phyloP scores from a whole-genome alignment of 345 rosid species.

The Triadica sebifera region DNA sequence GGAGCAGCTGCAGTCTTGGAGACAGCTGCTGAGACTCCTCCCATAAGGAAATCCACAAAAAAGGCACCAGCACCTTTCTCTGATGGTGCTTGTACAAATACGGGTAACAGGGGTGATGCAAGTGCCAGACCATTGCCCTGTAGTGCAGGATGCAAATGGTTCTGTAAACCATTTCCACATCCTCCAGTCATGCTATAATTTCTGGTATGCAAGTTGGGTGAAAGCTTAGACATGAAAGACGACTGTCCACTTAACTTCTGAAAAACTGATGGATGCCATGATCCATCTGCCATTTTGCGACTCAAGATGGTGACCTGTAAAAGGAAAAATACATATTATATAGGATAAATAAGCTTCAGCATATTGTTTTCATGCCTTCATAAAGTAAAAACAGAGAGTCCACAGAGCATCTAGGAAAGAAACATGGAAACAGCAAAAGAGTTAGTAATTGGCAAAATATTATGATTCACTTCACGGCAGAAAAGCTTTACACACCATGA shows the following conservation, averaged over 20 bases:
- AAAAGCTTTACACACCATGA: too few relatives aligned
- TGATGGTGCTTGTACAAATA: conserved; percentile 28
- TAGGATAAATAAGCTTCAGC: not conserved
- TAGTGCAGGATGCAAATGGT: conserved; percentile 4
- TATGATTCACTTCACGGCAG: too few relatives aligned
- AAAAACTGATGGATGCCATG: conserved; percentile 48
- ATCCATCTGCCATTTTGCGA: conserved; percentile 59
- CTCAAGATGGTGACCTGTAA: conserved; percentile 23
- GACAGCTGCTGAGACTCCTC: conserved; percentile 32
- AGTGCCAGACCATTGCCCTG: conserved; percentile 11
- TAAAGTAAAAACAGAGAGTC: too few relatives aligned
- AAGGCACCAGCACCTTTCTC: conserved; percentile 31
- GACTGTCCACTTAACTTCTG: conserved; percentile 57
- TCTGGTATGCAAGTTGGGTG: conserved; percentile 30
- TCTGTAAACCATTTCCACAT: conserved; percentile 1
- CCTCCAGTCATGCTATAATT: conserved; percentile 9
- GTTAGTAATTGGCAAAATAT: too few relatives aligned
- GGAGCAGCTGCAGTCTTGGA: conserved; percentile 35
- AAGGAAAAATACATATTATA: not conserved
- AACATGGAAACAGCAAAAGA: too few relatives aligned
- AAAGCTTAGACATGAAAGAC: conserved; percentile 36
- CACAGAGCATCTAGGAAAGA: too few relatives aligned
- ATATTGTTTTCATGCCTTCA: too few relatives aligned
- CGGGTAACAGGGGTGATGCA: conserved; percentile 8
- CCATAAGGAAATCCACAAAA: conserved; percentile 30